These are phyloP conservation scores for Nemania sp. DNA, from an alignment of 2,329 filamentous ascomycete genomes.

Conservation along the genomic window DNA sequence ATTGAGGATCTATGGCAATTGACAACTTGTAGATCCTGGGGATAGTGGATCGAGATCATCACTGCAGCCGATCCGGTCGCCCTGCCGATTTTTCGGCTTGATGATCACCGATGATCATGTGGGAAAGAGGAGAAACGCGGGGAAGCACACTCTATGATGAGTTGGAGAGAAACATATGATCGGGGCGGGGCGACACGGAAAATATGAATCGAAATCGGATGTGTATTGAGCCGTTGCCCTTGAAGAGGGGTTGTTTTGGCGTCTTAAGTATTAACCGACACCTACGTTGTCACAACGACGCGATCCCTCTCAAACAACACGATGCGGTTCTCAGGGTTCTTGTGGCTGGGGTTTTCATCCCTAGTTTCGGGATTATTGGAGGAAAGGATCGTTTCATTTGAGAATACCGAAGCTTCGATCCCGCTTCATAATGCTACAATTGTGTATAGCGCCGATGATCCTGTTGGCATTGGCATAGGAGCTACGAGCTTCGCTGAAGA, in stretches of 20 bases:
- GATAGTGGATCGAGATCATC: slow-evolving; percentile 28
- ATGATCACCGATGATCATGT: slow-evolving; percentile 18
- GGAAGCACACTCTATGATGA: slow-evolving; percentile 11
- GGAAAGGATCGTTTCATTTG: slow-evolving; percentile 38
- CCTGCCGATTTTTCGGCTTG: slow-evolving; percentile 11
- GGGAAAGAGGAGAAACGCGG: slow-evolving; percentile 37
- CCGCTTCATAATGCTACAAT: slow-evolving; percentile 38
- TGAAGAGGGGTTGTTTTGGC: neutral
- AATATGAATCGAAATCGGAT: neutral
- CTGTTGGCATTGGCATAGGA: slow-evolving; percentile 42
- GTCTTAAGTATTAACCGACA: neutral
- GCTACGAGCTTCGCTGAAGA: slow-evolving; percentile 42
- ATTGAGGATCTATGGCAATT: neutral
- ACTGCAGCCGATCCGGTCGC: slow-evolving; percentile 10
- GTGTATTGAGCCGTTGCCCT: neutral
- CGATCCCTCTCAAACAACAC: neutral
- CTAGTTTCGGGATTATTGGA: slow-evolving; percentile 34
- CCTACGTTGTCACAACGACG: neutral
- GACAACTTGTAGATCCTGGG: slow-evolving; percentile 18
- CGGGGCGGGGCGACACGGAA: neutral
- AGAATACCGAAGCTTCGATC: slow-evolving; percentile 23
- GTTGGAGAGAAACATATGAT: neutral
- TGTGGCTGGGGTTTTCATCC: slow-evolving; percentile 15
- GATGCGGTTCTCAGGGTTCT: slow-evolving; percentile 14
- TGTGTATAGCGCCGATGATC: slow-evolving; percentile 39